These are phyloP conservation scores for Pseudogymnoascus sp. DNA, from an alignment of 2,329 filamentous ascomycete species.

Conservation along the genomic window DNA sequence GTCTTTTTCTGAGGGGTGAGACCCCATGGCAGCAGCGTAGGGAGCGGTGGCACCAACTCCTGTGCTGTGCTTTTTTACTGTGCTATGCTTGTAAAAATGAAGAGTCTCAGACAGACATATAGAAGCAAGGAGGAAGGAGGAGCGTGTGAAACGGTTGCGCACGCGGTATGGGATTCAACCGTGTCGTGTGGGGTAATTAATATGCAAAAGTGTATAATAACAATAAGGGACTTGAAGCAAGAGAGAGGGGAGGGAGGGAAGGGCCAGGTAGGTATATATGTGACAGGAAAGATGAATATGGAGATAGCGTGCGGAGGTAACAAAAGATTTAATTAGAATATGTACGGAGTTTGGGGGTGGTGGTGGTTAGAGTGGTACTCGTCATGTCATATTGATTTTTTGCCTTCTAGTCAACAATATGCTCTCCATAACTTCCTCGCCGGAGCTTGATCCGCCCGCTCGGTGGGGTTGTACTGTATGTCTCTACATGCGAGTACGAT, in stretches of 20 bases:
- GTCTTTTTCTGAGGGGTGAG: not conserved
- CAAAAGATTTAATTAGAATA: not conserved
- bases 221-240: not conserved
- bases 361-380: not conserved
- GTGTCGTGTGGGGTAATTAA: slow-evolving; percentile 1
- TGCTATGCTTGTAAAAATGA: not conserved
- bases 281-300: not conserved
- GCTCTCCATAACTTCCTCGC: not conserved
- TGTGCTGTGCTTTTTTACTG: not conserved
- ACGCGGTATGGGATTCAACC: not conserved
- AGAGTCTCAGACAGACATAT: not conserved
- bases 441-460: not conserved
- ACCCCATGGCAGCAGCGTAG: not conserved
- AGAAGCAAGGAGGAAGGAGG: not conserved
- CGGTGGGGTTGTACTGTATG: not conserved
- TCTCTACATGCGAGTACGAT: not conserved
- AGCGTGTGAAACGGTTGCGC: not conserved
- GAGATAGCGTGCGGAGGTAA: not conserved
- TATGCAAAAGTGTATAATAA: not conserved
- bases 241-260: not conserved
- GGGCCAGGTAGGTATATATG: not conserved
- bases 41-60: not conserved
- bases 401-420: not conserved
- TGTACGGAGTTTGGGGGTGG: not conserved
- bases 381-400: not conserved